Evolutionary conservation across 495 filamentous ascomycete species (phyloP).

Genomic region (Penicillium simplicissimum): DNA sequence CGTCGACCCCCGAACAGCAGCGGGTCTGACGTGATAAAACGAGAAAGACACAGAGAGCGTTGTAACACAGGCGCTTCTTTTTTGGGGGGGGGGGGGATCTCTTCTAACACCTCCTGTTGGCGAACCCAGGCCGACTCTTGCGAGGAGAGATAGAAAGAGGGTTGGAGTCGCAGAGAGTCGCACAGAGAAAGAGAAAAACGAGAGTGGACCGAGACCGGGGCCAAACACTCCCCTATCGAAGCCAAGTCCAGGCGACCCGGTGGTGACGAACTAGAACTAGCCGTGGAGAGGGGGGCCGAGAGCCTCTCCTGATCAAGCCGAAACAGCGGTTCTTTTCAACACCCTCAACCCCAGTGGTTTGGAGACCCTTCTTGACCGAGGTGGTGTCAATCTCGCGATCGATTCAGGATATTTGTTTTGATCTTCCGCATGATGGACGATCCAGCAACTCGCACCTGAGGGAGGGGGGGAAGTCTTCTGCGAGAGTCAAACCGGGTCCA

Average conservation of each 20-base stretch:
- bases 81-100: conserved; percentile 11
- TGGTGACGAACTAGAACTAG: conserved; percentile 30
- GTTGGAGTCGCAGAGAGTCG: neutral
- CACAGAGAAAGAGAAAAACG: conserved; percentile 13
- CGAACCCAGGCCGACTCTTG: conserved; percentile 11
- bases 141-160: conserved; percentile 1
- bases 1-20: conserved; percentile 12
- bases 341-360: neutral
- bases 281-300: conserved; percentile 15
- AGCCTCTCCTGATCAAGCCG: neutral
- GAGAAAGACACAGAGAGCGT: conserved; percentile 12
- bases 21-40: conserved; percentile 11
- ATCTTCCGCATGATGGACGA: neutral
- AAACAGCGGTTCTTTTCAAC: neutral
- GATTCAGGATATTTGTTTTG: conserved; percentile 3
- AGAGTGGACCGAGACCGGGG: conserved; percentile 25
- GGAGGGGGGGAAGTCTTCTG: too few species aligned
- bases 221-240: conserved; percentile 28
- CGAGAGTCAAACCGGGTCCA: neutral
- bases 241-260: conserved; percentile 31
- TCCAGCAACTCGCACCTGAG: conserved; percentile 1
- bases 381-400: neutral
- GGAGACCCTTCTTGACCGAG: neutral
- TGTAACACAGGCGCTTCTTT: conserved; percentile 6
- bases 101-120: conserved; percentile 9